Evolutionary conservation across 805 yeast genomes (phyloP).

Genomic region (Yarrowia sp.): DNA sequence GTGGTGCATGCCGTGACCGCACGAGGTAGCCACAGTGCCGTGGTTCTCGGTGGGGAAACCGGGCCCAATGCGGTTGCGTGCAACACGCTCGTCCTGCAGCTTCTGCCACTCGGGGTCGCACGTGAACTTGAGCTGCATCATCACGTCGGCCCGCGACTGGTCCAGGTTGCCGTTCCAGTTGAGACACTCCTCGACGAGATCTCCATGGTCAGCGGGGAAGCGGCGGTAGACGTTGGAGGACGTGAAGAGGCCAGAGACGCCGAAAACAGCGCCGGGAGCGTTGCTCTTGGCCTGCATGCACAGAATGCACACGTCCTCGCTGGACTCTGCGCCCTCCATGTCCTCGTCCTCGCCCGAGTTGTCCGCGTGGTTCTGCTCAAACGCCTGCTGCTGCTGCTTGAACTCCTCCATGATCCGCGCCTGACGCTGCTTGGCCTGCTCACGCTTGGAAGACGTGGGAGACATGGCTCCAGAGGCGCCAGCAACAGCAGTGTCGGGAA

Average conservation of each 20-base stretch:
- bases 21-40: slow-evolving; percentile 55
- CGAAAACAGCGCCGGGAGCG: slow-evolving; percentile 61
- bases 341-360: slow-evolving; percentile 42
- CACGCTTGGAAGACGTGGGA: slow-evolving; percentile 47
- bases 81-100: slow-evolving; percentile 43
- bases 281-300: slow-evolving; percentile 42
- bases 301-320: slow-evolving; percentile 66
- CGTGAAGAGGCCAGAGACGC: slow-evolving; percentile 63
- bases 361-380: slow-evolving; percentile 49
- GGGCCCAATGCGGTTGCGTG: slow-evolving; percentile 58
- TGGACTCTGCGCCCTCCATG: slow-evolving; percentile 29
- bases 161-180: slow-evolving; percentile 49
- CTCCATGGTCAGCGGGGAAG: slow-evolving; percentile 60
- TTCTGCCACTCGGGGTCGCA: slow-evolving; percentile 40
- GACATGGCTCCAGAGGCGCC: not conserved
- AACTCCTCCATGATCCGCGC: slow-evolving; percentile 72
- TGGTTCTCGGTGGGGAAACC: slow-evolving; percentile 52
- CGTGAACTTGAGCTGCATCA: slow-evolving; percentile 17
- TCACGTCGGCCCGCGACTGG: slow-evolving; percentile 21
- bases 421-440: slow-evolving; percentile 66
- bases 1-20: slow-evolving; percentile 94
- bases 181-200: slow-evolving; percentile 66
- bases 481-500: not conserved
- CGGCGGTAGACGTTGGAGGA: slow-evolving; percentile 59
- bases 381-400: slow-evolving; percentile 73